Evolutionary conservation across 805 yeast genomes (phyloP).

Genomic region (Yamadazyma philogaea): DNA sequence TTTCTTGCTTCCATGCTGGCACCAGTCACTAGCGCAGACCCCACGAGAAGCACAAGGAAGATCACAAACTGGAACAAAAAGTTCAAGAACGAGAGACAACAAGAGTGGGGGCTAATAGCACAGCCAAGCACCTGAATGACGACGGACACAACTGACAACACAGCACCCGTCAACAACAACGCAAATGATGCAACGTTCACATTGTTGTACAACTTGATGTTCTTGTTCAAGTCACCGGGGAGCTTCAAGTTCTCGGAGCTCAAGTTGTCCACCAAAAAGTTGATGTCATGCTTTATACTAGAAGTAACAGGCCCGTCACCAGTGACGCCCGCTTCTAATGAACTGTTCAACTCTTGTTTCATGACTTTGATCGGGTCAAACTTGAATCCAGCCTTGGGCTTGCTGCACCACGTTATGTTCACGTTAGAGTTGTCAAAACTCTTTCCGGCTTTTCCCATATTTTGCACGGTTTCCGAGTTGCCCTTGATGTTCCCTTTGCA

Average conservation of each 20-base stretch:
- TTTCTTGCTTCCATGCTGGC: constrained; percentile 48
- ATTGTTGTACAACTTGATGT: constrained; percentile 42
- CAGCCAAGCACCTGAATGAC: constrained; percentile 45
- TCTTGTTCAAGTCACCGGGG: constrained; percentile 52
- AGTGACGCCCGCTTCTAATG: constrained; percentile 22
- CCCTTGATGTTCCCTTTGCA: constrained; percentile 29
- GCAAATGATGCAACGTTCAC: constrained; percentile 58
- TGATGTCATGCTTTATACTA: constrained; percentile 20
- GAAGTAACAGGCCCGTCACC: constrained; percentile 26
- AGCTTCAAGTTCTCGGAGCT: constrained; percentile 37
- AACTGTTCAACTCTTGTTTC: constrained; percentile 29
- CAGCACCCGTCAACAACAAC: constrained; percentile 29
- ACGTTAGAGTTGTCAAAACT: constrained; percentile 29
- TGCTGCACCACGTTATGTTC: constrained; percentile 48
- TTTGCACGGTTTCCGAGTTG: constrained; percentile 2
- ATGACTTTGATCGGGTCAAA: constrained; percentile 49
- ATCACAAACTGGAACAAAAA: constrained; percentile 44
- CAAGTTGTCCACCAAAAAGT: constrained; percentile 21
- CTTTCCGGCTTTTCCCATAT: constrained; percentile 8
- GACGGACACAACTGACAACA: constrained; percentile 42
- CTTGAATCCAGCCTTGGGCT: constrained; percentile 52
- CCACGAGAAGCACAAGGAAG: constrained; percentile 41
- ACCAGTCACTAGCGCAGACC: constrained; percentile 63
- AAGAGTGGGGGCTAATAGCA: constrained; percentile 42
- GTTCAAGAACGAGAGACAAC: constrained; percentile 45